These are phyloP conservation scores for Aspergillus sergii DNA, from an alignment of 2,329 filamentous ascomycete genomes.

Conservation along the genomic window DNA sequence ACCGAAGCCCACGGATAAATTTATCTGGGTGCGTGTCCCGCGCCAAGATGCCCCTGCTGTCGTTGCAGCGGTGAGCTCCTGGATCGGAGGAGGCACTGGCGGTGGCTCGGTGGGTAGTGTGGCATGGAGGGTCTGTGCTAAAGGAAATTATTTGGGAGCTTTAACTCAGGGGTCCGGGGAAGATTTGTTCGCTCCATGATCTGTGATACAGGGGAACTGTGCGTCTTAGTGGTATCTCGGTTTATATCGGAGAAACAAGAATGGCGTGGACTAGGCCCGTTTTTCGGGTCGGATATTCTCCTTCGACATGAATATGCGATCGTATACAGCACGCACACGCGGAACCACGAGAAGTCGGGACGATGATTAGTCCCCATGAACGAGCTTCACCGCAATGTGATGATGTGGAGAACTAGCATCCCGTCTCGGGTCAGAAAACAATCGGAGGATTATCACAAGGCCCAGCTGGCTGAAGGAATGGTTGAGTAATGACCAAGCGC, in stretches of 20 bases:
- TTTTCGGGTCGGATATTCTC: background rate
- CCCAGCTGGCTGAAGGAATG: background rate
- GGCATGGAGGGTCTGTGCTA: constrained; percentile 43
- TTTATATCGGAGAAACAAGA: background rate
- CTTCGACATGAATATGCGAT: background rate
- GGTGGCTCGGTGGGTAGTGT: constrained; percentile 25
- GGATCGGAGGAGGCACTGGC: constrained; percentile 40
- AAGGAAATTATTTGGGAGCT: constrained; percentile 40
- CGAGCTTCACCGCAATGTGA: background rate
- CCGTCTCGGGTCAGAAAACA: background rate
- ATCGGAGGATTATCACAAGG: background rate
- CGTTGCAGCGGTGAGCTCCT: constrained; percentile 49
- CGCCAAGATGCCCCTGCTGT: constrained; percentile 48
- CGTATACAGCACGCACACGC: background rate
- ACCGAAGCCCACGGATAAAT: constrained; percentile 12
- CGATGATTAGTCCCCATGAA: background rate
- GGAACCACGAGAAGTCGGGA: background rate
- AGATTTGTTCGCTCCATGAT: constrained; percentile 36
- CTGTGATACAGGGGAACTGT: background rate
- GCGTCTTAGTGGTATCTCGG: background rate
- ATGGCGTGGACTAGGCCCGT: background rate
- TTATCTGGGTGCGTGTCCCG: constrained; percentile 49
- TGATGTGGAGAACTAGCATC: background rate
- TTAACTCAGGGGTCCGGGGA: constrained; percentile 37
- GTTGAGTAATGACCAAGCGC: background rate